These are phyloP conservation scores for Brasenia schreberi DNA, from an alignment of 164 flowering plant species.

Conservation along the genomic window DNA sequence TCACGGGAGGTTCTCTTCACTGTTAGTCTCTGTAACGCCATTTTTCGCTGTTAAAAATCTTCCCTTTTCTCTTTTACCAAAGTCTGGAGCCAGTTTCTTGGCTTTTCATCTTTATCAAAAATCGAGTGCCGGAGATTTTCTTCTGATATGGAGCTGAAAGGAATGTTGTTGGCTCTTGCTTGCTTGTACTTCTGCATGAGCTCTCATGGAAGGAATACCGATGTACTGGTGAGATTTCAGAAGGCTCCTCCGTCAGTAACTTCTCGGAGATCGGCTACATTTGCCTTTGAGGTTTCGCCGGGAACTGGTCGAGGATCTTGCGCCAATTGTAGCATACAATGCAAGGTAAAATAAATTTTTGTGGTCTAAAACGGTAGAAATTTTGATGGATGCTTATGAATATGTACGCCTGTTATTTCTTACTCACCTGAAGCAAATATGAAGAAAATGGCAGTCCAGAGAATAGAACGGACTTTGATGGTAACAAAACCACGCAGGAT, in stretches of 20 bases:
- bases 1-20: neutral
- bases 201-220: conserved; percentile 22
- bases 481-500: neutral
- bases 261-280: conserved; percentile 32
- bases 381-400: neutral
- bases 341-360: conserved; percentile 48
- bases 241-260: conserved; percentile 46
- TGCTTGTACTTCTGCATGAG: conserved; percentile 21
- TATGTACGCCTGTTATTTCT: neutral
- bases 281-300: conserved; percentile 46
- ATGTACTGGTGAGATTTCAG: conserved; percentile 40
- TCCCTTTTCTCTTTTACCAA: neutral
- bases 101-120: neutral
- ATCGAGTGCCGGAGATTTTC: neutral
- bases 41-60: neutral
- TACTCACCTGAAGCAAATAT: conserved; percentile 1
- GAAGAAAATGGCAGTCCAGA: neutral
- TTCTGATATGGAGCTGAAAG: conserved; percentile 30
- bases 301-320: conserved; percentile 26
- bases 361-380: neutral
- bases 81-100: neutral
- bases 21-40: neutral
- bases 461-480: neutral
- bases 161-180: conserved; percentile 22
- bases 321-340: conserved; percentile 40